Conservation (phyloP, 1,139 yeast species). For the Debaryomyces fabryi region DNA sequence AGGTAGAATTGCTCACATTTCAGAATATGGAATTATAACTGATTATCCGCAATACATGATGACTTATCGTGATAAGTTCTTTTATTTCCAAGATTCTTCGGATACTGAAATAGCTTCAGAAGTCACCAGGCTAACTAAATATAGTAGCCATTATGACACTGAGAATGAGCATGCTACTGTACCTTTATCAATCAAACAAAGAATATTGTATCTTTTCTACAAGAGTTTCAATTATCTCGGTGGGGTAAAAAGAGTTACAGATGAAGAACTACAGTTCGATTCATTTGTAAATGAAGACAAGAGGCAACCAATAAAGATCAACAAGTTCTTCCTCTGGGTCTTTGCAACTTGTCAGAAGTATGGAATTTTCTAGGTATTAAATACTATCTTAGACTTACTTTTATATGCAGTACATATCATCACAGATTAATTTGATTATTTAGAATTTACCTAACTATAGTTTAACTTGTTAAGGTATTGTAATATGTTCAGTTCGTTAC, state of each 20-base stretch:
- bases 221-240: conserved; percentile 18
- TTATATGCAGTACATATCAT: conserved; percentile 1
- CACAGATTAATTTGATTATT: neutral
- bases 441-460: neutral
- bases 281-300: conserved; percentile 30
- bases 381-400: neutral
- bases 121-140: conserved; percentile 14
- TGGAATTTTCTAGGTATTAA: conserved; percentile 30
- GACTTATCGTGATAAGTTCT: conserved; percentile 15
- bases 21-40: conserved; percentile 57
- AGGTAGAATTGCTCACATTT: conserved; percentile 27
- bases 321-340: conserved; percentile 22
- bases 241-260: conserved; percentile 20
- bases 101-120: conserved; percentile 14
- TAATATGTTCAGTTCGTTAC: conserved; percentile 36
- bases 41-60: conserved; percentile 57
- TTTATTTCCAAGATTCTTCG: neutral
- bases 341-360: conserved; percentile 35
- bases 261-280: conserved; percentile 28
- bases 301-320: conserved; percentile 18
- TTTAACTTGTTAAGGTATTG: neutral
- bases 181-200: conserved; percentile 26
- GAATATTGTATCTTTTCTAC: conserved; percentile 21
- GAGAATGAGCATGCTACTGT: conserved; percentile 11
- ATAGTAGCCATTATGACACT: conserved; percentile 9